A percentile compares a stretch with the other conserved stretches of the same genome.
Evolutionary conservation across 2,329 filamentous ascomycete species (phyloP).

Genomic region (Drechslerella stenobrocha): DNA sequence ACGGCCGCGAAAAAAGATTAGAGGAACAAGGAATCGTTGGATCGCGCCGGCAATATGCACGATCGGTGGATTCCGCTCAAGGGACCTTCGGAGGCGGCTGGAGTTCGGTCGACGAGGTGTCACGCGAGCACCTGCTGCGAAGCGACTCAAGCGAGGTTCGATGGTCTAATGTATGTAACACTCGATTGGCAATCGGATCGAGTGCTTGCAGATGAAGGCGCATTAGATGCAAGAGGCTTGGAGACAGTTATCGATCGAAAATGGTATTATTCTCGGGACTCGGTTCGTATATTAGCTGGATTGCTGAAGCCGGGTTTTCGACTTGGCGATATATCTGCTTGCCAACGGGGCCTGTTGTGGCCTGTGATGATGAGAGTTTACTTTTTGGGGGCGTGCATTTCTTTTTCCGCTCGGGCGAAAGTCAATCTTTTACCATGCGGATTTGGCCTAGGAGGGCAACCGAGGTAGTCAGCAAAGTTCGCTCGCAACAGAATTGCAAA

Average conservation of each 20-base stretch:
- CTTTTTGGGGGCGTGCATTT: slow-evolving; percentile 10
- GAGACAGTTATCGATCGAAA: slow-evolving; percentile 21
- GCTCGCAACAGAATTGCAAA: slow-evolving; percentile 1
- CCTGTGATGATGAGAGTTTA: slow-evolving; percentile 5
- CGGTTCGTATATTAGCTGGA: slow-evolving; percentile 12
- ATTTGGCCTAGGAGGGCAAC: slow-evolving; percentile 43
- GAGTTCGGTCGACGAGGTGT: slow-evolving; percentile 32
- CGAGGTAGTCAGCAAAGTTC: slow-evolving; percentile 39
- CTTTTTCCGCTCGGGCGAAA: slow-evolving; percentile 47
- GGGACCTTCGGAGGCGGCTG: slow-evolving; percentile 40
- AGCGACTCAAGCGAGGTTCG: slow-evolving; percentile 47
- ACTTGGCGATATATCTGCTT: slow-evolving; percentile 47
- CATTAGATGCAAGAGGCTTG: slow-evolving; percentile 37
- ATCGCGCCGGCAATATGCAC: slow-evolving; percentile 20
- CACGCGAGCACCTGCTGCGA: slow-evolving; percentile 47
- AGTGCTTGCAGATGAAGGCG: slow-evolving; percentile 41
- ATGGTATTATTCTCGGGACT: slow-evolving; percentile 1
- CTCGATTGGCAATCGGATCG: slow-evolving; percentile 47
- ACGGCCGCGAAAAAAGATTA: not conserved
- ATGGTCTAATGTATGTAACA: slow-evolving; percentile 43
- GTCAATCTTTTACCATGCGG: slow-evolving; percentile 33
- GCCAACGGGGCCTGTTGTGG: slow-evolving; percentile 27
- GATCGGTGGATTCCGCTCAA: slow-evolving; percentile 24
- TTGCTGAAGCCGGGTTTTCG: slow-evolving; percentile 28
- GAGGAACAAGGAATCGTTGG: slow-evolving; percentile 18